Percentiles rank a stretch among this genome's conserved stretches.
Evolutionary conservation across 2,329 filamentous ascomycete genomes (phyloP).

Genomic region (Saccharata proteae): DNA sequence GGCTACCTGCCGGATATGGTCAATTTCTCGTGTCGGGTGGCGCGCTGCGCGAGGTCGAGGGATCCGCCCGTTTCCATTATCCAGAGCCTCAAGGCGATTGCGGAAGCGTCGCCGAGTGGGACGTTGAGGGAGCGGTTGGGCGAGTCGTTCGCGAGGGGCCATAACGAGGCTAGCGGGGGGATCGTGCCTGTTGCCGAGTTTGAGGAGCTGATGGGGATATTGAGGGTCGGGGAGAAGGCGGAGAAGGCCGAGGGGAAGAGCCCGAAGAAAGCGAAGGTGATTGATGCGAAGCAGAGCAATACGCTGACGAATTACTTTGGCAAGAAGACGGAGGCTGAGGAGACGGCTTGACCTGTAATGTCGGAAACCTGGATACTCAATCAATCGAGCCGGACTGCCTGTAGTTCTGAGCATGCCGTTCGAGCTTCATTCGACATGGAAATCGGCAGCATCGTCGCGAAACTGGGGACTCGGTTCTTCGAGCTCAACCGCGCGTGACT

Average conservation of each 20-base stretch:
- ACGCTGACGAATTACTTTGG: conserved; percentile 45
- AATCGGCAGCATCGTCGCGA: too few relatives aligned
- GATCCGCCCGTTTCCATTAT: conserved; percentile 53
- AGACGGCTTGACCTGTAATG: too few relatives aligned
- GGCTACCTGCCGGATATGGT: conserved; percentile 52
- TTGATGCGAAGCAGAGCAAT: conserved; percentile 35
- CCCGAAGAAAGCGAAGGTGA: conserved; percentile 19
- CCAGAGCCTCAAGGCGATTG: conserved; percentile 41
- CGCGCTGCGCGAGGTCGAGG: conserved; percentile 41
- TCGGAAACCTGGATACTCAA: too few relatives aligned
- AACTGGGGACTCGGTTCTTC: too few relatives aligned
- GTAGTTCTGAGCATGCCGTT: too few relatives aligned
- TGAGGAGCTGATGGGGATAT: conserved; percentile 48
- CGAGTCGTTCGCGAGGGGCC: conserved; percentile 52
- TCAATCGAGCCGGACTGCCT: too few relatives aligned
- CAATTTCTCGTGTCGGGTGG: conserved; percentile 55
- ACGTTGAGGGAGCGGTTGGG: conserved; percentile 41
- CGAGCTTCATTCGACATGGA: too few relatives aligned
- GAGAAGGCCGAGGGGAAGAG: conserved; percentile 22
- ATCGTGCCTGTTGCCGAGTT: conserved; percentile 50
- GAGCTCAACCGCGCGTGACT: too few relatives aligned
- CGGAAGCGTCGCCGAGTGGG: conserved; percentile 19
- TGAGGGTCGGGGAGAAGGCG: conserved; percentile 47
- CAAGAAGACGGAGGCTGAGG: conserved; percentile 19
- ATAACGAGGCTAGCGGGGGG: conserved; percentile 56